A percentile compares a stretch with the other conserved stretches of the same genome.
These are phyloP conservation scores for Agaricus subrufescens DNA, from an alignment of 768 basidiomycete genomes.

Conservation along the genomic window DNA sequence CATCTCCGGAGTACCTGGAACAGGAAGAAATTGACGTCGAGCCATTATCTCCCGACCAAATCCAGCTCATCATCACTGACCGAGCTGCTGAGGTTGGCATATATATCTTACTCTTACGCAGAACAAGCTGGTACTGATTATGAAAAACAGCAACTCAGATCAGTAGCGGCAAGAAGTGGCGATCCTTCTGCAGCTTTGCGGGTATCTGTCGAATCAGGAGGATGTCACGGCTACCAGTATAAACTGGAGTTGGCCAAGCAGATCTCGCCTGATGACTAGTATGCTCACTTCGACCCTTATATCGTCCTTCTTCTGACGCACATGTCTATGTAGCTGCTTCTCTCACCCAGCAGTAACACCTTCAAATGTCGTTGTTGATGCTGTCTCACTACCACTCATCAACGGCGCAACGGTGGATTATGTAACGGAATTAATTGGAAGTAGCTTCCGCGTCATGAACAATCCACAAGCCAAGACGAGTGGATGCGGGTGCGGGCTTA, in stretches of 20 bases:
- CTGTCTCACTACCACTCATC: constrained; percentile 76
- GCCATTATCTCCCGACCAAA: constrained; percentile 45
- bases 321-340: constrained; percentile 47
- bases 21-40: constrained; percentile 63
- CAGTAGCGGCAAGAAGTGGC: constrained; percentile 62
- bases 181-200: constrained; percentile 66
- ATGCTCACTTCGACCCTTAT: constrained; percentile 22
- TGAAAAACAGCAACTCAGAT: constrained; percentile 62
- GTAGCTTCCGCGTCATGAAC: constrained; percentile 74
- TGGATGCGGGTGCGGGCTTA: constrained; percentile 94
- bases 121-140: constrained; percentile 6
- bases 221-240: constrained; percentile 97
- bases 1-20: constrained; percentile 49
- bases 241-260: constrained; percentile 76
- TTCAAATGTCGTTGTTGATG: constrained; percentile 79
- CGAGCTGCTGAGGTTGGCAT: constrained; percentile 67
- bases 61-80: constrained; percentile 59
- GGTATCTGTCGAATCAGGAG: constrained; percentile 87
- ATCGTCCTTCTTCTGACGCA: background rate
- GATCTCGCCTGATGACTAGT: constrained; percentile 81
- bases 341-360: constrained; percentile 66
- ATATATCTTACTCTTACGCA: background rate
- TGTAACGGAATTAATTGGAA: constrained; percentile 92
- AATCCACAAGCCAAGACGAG: constrained; percentile 91
- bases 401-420: constrained; percentile 90